A percentile compares a stretch with the other conserved stretches of the same genome.
phyloP scores from a whole-genome alignment of 208 protist genomes.

The Leishmania lainsoni region DNA sequence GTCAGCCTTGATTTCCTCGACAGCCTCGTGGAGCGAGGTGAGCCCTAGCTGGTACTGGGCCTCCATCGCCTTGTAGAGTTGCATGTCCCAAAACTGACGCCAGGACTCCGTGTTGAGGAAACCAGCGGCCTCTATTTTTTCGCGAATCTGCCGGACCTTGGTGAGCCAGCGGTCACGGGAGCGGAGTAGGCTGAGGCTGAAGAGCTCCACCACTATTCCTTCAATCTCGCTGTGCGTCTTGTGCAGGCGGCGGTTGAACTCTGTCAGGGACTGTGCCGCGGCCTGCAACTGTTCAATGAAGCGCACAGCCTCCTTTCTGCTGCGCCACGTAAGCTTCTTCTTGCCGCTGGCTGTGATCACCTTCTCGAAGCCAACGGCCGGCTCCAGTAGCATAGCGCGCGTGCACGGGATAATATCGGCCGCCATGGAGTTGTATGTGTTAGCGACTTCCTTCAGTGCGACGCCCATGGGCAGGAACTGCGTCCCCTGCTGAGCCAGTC shows the following conservation, averaged over 20 bases:
- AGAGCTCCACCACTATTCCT: conserved; percentile 84
- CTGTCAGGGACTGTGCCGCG: conserved; percentile 84
- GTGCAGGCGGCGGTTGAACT: conserved; percentile 94
- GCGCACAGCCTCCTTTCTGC: conserved; percentile 71
- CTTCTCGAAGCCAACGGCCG: conserved; percentile 88
- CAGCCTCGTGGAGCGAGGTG: conserved; percentile 91
- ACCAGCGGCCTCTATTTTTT: conserved; percentile 85
- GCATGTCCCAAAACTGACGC: conserved; percentile 97
- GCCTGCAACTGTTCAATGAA: conserved; percentile 87
- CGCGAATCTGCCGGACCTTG: conserved; percentile 84
- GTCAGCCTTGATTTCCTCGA: conserved; percentile 92
- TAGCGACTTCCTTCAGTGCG: conserved; percentile 91
- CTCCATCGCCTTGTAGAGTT: conserved; percentile 98
- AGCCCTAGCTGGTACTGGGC: conserved; percentile 94
- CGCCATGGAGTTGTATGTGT: conserved; percentile 93
- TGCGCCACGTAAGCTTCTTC: conserved; percentile 86
- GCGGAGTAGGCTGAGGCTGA: conserved; percentile 92
- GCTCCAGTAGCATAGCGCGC: conserved; percentile 89
- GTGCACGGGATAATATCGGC: conserved; percentile 92
- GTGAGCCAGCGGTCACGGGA: conserved; percentile 93
- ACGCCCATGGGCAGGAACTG: conserved; percentile 89
- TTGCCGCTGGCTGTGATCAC: conserved; percentile 87
- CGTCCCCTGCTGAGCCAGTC: conserved; percentile 75
- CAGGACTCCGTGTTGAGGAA: conserved; percentile 94
- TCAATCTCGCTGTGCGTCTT: conserved; percentile 90